These are phyloP conservation scores for Stachybotrys echinatus DNA, from an alignment of 2,329 filamentous ascomycete genomes.

Conservation along the genomic window DNA sequence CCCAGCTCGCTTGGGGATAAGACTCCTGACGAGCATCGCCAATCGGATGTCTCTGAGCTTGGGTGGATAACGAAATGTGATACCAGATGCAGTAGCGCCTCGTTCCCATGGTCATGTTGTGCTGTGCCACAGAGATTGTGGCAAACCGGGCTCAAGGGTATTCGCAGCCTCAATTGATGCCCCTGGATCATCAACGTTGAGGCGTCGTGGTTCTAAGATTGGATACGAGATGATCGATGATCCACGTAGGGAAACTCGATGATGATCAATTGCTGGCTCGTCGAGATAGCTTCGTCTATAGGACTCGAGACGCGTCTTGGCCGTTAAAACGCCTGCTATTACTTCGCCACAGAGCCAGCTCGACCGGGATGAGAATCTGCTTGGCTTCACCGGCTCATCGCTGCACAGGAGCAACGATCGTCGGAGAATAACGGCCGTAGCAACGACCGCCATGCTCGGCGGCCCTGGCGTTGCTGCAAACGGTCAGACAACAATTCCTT, in stretches of 20 bases:
- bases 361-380: too few species aligned
- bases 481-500: neutral
- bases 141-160: neutral
- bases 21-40: neutral
- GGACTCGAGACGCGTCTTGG: too few species aligned
- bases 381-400: too few species aligned
- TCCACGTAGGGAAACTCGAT: neutral
- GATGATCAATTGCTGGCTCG: neutral
- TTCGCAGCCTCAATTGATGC: neutral
- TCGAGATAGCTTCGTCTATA: neutral
- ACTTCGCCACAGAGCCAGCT: neutral
- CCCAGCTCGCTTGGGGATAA: neutral
- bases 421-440: too few species aligned
- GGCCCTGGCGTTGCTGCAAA: neutral
- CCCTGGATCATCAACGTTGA: neutral
- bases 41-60: neutral
- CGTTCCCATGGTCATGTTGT: neutral
- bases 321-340: neutral
- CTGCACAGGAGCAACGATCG: too few species aligned
- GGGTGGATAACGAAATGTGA: neutral
- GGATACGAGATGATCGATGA: neutral
- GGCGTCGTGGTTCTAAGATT: neutral
- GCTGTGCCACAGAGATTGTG: neutral
- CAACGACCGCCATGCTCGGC: neutral
- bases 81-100: neutral